Base-by-base conservation (phyloP, 2,329 filamentous ascomycete species). In the Pyricularia sp. region DNA sequence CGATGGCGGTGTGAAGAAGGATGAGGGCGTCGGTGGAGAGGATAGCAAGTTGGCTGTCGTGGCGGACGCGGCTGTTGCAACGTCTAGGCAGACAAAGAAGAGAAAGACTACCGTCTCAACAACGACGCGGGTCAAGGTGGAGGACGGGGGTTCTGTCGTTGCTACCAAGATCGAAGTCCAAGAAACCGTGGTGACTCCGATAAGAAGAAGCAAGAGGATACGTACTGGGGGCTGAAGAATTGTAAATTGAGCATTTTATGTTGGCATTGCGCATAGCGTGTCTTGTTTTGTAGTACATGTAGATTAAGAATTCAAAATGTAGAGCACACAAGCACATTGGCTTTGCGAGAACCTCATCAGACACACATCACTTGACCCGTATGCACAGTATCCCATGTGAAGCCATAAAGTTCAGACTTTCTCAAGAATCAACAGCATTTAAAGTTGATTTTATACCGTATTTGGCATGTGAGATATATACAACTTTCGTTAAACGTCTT, bases 161-260 rank as follows among this genome's bases (percentile, higher is more conserved):
- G 17, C 25, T 17, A 63, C 26, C 9, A 63, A 63, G 17, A 9
- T 28, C 10, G 59, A 63, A 26, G 26, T 28, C 12, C 12, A 26
- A 30, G 59, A 63, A 63, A 63, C 59, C 2, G 4, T 30, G 12
- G 26, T 30, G 26, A 30, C 59, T 63, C 59, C 25, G 25, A 28
- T 63, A 28, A 63, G 59, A 63, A 63, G 59, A 63, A 63, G 59
- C 59, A 63, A 63, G 59, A 63, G 59, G 25, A 63, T 63, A 63
- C 59, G 59, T 28, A 17, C 59, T 17, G 59, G 59, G 26, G 23
- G 11, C 12, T 63, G 26, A 63, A 14, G 1, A 63, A 12, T 6
- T 30, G 25, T 28, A 26, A 30, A 12, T 26, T 63, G 17, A 30
- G 23, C 23, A 26, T 26, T 63, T 28, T 4, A 20, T 63, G 14